Base-by-base conservation (phyloP, 768 basidiomycete species). In the Postia placenta region DNA sequence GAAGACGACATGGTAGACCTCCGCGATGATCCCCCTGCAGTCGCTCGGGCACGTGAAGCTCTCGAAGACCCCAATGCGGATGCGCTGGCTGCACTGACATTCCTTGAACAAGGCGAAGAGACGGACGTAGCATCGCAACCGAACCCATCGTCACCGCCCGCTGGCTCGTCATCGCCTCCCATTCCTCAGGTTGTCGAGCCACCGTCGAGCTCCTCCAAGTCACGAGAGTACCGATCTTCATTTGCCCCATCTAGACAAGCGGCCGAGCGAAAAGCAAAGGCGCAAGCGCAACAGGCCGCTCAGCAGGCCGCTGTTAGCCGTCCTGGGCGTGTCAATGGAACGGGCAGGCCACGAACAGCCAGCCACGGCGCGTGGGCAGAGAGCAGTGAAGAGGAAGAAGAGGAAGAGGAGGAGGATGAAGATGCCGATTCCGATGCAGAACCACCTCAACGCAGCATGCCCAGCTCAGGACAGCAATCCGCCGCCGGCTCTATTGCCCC, bases 181-280 rank as follows among this genome's bases (percentile, higher is more conserved):
- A 55, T 60, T 27, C 60, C 60, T 1, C 53, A 59, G 30, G 49
- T 59, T 42, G 49, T 54, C 15, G 58, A 61, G 45, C 61, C 66
- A 0, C 65, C 61, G 2, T 64, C 64, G 20, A 56, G 59, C 19
- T 47, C 57, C 15, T 55, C 64, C 20, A 47, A 50, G 9, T 44
- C 54, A 20, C 57, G 58, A 17, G 46, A 67, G 1, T 87, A 77
- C 68, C 82, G 81, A 46, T 94, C 92, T 0, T 92, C 94, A 3
- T 97, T 97, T 62, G 88, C 92, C 0, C 85, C 85, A 1, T 89
- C 87, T 15, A 87, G 79, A 59, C 81, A 85, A 54, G 92, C 92
- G 33, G 80, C 81, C 19, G 85, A 97, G 61, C 78, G 95, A 46
- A 86, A 87, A 58, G 87, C 88, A 6, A 89, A 87, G 61, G 75